Conservation (phyloP, 1,284 basidiomycete genomes). For the Sporisorium iseilematis-ciliati region DNA sequence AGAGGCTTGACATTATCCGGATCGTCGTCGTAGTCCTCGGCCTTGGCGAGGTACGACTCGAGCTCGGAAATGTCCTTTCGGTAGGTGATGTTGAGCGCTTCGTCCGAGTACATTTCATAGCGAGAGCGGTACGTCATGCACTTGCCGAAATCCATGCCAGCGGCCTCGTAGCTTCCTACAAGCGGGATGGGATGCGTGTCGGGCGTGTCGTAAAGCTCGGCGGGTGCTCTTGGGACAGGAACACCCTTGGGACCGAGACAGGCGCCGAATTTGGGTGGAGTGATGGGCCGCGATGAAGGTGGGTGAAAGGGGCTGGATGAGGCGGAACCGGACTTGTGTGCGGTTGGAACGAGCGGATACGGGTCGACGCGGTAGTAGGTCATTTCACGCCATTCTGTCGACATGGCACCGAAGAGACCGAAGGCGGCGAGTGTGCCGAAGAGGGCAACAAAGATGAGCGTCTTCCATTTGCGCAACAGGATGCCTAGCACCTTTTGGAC, state of each 20-base stretch:
- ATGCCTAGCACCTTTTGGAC: constrained; percentile 54
- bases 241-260: constrained; percentile 63
- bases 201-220: constrained; percentile 64
- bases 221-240: constrained; percentile 60
- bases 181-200: constrained; percentile 64
- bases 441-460: constrained; percentile 58
- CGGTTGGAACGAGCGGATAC: constrained; percentile 55
- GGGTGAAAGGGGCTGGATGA: constrained; percentile 47
- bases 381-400: constrained; percentile 69
- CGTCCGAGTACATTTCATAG: constrained; percentile 69
- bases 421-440: constrained; percentile 61
- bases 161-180: constrained; percentile 64
- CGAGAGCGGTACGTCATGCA: constrained; percentile 67
- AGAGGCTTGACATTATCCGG: constrained; percentile 66
- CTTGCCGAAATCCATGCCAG: constrained; percentile 64
- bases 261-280: constrained; percentile 56
- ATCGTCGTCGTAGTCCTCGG: constrained; percentile 66
- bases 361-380: constrained; percentile 68
- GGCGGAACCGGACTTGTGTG: constrained; percentile 24
- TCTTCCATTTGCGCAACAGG: constrained; percentile 64
- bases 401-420: constrained; percentile 64
- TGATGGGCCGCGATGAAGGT: constrained; percentile 49
- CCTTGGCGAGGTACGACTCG: constrained; percentile 39
- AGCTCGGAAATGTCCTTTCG: constrained; percentile 62
- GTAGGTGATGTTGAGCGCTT: constrained; percentile 68